Evolutionary conservation across 768 basidiomycete genomes (phyloP).

Genomic region (Pisolithus orientalis): DNA sequence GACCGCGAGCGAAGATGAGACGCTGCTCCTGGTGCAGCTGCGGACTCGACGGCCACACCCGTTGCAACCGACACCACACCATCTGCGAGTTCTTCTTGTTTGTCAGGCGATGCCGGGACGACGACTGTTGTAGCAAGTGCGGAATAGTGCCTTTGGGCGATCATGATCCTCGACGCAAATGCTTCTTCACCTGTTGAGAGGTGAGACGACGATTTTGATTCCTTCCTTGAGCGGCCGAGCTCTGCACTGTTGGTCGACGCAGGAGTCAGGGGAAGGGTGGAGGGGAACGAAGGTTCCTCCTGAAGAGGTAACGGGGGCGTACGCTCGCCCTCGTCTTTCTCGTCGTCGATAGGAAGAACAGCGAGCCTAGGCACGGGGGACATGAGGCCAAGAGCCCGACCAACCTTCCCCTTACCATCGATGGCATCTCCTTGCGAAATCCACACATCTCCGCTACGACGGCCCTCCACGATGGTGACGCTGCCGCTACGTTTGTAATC

Average conservation of each 20-base stretch:
- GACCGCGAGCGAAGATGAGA: slow-evolving; percentile 60
- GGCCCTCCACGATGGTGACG: slow-evolving; percentile 59
- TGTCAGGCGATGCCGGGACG: slow-evolving; percentile 44
- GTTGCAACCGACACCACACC: slow-evolving; percentile 25
- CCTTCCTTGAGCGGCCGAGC: slow-evolving; percentile 44
- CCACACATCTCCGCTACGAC: slow-evolving; percentile 73
- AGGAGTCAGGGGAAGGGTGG: slow-evolving; percentile 44
- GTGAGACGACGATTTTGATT: slow-evolving; percentile 53
- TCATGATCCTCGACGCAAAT: slow-evolving; percentile 53
- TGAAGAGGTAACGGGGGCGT: slow-evolving; percentile 62
- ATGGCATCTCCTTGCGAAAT: slow-evolving; percentile 65
- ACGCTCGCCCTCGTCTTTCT: slow-evolving; percentile 33
- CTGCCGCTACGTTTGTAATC: slow-evolving; percentile 62
- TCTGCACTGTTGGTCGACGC: slow-evolving; percentile 52
- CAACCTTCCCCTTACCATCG: slow-evolving; percentile 55
- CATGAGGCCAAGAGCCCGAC: slow-evolving; percentile 59
- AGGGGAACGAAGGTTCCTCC: slow-evolving; percentile 40
- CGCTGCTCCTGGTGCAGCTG: slow-evolving; percentile 16
- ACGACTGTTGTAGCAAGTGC: slow-evolving; percentile 60
- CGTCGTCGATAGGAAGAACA: slow-evolving; percentile 49
- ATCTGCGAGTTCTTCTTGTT: slow-evolving; percentile 7
- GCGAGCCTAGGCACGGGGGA: slow-evolving; percentile 60
- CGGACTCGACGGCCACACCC: slow-evolving; percentile 25
- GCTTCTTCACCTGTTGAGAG: slow-evolving; percentile 47
- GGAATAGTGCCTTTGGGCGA: slow-evolving; percentile 70